Evolutionary conservation across 345 rosid genomes (phyloP).

Genomic region (Arabis hirsuta): DNA sequence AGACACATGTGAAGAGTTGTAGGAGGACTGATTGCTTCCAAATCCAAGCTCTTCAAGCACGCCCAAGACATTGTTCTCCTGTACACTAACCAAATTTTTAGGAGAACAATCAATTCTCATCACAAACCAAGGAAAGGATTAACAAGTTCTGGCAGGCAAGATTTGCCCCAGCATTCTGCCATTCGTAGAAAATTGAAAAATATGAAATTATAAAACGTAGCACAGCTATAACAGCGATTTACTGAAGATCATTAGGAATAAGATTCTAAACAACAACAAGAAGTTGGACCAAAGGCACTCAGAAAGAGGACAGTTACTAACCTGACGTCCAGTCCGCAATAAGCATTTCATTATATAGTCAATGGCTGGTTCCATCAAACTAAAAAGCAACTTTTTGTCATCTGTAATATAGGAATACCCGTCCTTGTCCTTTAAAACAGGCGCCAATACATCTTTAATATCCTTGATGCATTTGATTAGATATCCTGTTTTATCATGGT

Average conservation of each 20-base stretch:
- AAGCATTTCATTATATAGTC: conserved; percentile 72
- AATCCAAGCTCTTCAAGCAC: conserved; percentile 70
- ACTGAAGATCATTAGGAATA: background rate
- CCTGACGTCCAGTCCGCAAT: conserved; percentile 69
- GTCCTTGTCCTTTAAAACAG: conserved; percentile 52
- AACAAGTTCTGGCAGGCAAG: background rate
- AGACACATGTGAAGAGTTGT: conserved; percentile 56
- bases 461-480: conserved; percentile 71
- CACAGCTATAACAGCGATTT: background rate
- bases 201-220: background rate
- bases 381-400: conserved; percentile 57
- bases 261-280: background rate
- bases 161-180: conserved; percentile 3
- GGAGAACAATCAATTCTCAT: conserved; percentile 41
- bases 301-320: conserved; percentile 45
- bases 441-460: conserved; percentile 52
- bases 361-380: conserved; percentile 80
- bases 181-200: conserved; percentile 12
- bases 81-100: conserved; percentile 45
- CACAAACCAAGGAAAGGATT: conserved; percentile 22
- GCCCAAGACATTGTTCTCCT: conserved; percentile 50
- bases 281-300: background rate
- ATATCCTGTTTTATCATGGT: conserved; percentile 54
- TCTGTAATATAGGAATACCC: conserved; percentile 47
- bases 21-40: conserved; percentile 54